These are phyloP conservation scores for Cavenderia fasciculata DNA, from an alignment of 78 protist species.

Conservation along the genomic window DNA sequence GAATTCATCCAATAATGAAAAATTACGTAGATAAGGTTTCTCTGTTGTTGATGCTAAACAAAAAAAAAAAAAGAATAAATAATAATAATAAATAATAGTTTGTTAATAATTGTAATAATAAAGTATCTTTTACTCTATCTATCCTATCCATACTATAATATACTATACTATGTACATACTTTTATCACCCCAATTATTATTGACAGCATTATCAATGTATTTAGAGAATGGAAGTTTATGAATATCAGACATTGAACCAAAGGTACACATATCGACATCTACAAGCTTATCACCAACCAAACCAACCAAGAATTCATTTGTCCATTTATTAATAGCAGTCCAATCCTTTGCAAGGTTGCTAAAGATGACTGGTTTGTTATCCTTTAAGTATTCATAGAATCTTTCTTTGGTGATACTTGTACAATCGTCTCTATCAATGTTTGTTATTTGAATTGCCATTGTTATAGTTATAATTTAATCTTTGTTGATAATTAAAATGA, in stretches of 20 bases:
- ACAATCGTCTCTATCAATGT: constrained; percentile 11
- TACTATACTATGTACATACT: no score
- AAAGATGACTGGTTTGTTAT: constrained; percentile 50
- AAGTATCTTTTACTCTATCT: no score
- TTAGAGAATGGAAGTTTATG: constrained; percentile 17
- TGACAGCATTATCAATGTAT: no score
- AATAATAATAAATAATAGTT: no score
- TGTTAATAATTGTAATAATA: no score
- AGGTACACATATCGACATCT: constrained; percentile 59
- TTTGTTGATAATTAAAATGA: no score
- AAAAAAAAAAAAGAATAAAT: not conserved
- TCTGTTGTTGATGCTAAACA: not conserved
- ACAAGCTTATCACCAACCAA: constrained; percentile 34
- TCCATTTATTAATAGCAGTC: constrained; percentile 41
- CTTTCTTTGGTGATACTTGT: not conserved
- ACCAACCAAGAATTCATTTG: not conserved
- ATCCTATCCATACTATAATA: no score
- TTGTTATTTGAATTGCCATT: no score
- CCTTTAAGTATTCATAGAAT: constrained; percentile 25
- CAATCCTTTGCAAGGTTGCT: not conserved
- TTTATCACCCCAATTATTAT: no score
- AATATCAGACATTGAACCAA: constrained; percentile 61
- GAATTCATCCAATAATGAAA: constrained; percentile 32
- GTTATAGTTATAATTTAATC: no score
- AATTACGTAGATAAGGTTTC: constrained; percentile 42